phyloP scores from a whole-genome alignment of 345 rosid species.

The Cardamine resedifolia region DNA sequence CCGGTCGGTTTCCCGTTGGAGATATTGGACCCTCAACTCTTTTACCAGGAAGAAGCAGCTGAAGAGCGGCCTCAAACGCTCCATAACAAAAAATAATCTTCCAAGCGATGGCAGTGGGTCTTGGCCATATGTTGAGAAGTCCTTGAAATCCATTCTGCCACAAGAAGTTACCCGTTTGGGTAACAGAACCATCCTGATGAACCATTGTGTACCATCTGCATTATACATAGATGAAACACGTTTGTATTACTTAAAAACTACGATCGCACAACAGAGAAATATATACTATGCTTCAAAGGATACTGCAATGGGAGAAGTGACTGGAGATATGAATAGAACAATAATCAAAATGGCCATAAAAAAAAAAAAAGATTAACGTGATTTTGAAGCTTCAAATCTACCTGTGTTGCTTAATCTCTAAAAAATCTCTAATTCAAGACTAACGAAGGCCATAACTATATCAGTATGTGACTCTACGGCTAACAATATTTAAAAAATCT shows the following conservation, averaged over 20 bases:
- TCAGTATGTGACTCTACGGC: neutral
- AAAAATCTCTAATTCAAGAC: neutral
- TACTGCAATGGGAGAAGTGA: no score
- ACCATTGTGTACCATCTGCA: constrained; percentile 97
- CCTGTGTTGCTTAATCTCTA: neutral
- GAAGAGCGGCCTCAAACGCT: constrained; percentile 90
- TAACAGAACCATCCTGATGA: constrained; percentile 82
- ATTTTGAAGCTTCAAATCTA: neutral
- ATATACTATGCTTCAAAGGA: no score
- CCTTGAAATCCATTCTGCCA: constrained; percentile 67
- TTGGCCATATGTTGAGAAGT: constrained; percentile 77
- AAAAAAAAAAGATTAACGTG: neutral
- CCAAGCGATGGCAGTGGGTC: constrained; percentile 69
- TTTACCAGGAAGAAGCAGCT: constrained; percentile 88
- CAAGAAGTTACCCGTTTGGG: constrained; percentile 54
- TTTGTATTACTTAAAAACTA: neutral
- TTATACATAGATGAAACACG: neutral
- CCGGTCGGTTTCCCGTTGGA: constrained; percentile 81
- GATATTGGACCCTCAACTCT: constrained; percentile 87
- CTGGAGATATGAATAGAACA: neutral
- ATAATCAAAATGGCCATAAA: neutral
- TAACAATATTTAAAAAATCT: neutral
- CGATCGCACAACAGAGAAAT: neutral
- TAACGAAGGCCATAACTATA: neutral
- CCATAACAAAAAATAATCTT: constrained; percentile 74